Base-by-base conservation (phyloP, 805 yeast species). In the Kregervanrija pseudodelftensis region DNA sequence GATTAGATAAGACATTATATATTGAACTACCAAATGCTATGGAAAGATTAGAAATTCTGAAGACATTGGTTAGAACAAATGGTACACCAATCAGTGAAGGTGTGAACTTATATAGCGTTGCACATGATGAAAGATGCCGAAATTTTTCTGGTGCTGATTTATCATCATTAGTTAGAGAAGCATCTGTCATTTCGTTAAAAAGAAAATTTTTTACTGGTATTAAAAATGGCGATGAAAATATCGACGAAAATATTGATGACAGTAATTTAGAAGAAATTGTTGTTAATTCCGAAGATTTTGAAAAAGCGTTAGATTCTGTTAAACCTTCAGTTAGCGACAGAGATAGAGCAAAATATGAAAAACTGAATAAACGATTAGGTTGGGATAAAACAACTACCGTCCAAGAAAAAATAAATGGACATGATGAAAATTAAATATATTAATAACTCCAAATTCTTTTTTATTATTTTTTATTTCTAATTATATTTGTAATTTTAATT, bases 121-220 rank as follows among this genome's bases (percentile, higher is more conserved):
- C 95, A 0, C 71, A 74, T 34, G 95, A 88, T 63, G 82, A 77
- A 49, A 75, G 90, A 54, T 85, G 96, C 66, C 73, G 86, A 49
- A 91, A 88, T 66, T 93, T 87, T 60, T 85, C 95, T 3, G 99
- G 99, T 60, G 99, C 99, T 0, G 99, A 93, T 70, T 72, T 93
- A 45, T 88, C 95, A 1, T 88, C 96, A 3, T 67, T 93, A 46
- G 91, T 86, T 1, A 74, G 96, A 56, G 98, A 93, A 59, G 95
- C 98, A n/a, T 89, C 95, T 53, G 93, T 89, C 5, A 67, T 77
- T 42, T 95, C 97, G 1, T 72, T 90, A 61, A 85, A 88, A 61
- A 79, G 80, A 61, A 80, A 75, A 54, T 82, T 85, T 51, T 85
- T 84, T 63, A 64, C 65, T 10, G 63, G 63, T 5, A 77, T 75